These are phyloP conservation scores for Crithidia fasciculata DNA, from an alignment of 208 protist species.

Conservation along the genomic window DNA sequence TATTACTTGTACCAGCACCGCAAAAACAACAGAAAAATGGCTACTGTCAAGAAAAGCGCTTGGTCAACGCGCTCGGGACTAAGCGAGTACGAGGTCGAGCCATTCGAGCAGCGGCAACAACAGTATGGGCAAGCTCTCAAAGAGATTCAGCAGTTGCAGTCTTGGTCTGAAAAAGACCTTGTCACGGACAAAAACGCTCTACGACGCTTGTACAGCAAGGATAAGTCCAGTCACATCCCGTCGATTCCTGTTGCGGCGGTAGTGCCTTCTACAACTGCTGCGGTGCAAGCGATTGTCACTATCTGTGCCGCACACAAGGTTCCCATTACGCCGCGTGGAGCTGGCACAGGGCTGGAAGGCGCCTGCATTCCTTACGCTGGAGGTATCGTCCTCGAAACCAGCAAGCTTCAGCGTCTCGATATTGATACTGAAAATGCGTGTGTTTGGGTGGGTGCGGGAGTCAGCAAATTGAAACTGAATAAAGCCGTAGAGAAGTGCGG, in stretches of 20 bases:
- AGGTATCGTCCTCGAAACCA: constrained; percentile 39
- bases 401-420: constrained; percentile 26
- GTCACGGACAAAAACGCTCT: constrained; percentile 20
- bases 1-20: neutral
- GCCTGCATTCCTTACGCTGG: constrained; percentile 33
- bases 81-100: constrained; percentile 22
- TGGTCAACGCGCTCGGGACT: neutral
- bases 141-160: neutral
- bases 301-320: constrained; percentile 30
- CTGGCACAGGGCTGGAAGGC: constrained; percentile 37
- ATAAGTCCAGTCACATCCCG: constrained; percentile 33
- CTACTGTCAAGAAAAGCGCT: neutral
- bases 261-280: constrained; percentile 4
- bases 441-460: constrained; percentile 43
- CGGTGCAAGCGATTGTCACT: constrained; percentile 26
- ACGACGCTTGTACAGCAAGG: constrained; percentile 20
- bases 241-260: constrained; percentile 25
- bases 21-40: neutral
- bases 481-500: constrained; percentile 22
- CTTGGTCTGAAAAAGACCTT: constrained; percentile 13
- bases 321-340: constrained; percentile 41
- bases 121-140: constrained; percentile 18
- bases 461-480: constrained; percentile 35
- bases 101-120: constrained; percentile 21
- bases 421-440: constrained; percentile 32